Evolutionary conservation across 352 stramenopile genomes (phyloP), one percentile per base, ranked within the genome.

Genomic region (Phytophthora ramorum): DNA sequence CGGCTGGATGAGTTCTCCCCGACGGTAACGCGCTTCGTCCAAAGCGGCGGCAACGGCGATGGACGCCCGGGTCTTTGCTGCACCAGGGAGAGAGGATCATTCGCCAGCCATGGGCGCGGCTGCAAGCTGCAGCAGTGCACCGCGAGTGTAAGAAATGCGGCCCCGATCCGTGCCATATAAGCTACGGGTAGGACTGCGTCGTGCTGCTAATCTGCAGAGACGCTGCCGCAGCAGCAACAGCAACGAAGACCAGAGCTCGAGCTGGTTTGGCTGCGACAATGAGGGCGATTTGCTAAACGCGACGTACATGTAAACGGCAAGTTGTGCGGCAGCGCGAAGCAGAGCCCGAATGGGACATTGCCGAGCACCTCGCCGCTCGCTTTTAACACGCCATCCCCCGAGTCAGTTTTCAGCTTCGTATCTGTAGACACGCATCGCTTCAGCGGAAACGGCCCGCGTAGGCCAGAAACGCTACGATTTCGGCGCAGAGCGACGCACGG

Each of bases 311-410:
- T 17, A n/a, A 41, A 41, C 35, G 13, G 14, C 37, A 44, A 44
- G 37, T 20, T 3, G 17, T 62, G 32, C 34, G 30, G 19, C 20
- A 55, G 55, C 28, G 16, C 34, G 34, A 40, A 40, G 34, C 34
- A 40, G 34, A 40, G 34, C 5, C 34, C 14, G 14, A n/a, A 12
- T 44, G 37, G 16, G 37, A 44, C 37, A 13, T 2, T n/a, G 14
- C 35, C 14, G 35, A 41, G 46, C 22, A 26, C 19, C 30, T 14
- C 56, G 17, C 16, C 26, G 56, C 34, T 56, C 46, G 57, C 57
- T 53, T 65, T 65, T 65, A 65, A 65, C 58, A 58, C 58, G 46
- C 47, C 47, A 58, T 53, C 47, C 38, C 54, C 52, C 12, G 30
- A 48, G 30, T 24, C 32, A 41, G 30, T 56, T 43, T 19, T 26